Base-by-base conservation (phyloP, 257 asterid species). In the Haberlea rhodopensis region DNA sequence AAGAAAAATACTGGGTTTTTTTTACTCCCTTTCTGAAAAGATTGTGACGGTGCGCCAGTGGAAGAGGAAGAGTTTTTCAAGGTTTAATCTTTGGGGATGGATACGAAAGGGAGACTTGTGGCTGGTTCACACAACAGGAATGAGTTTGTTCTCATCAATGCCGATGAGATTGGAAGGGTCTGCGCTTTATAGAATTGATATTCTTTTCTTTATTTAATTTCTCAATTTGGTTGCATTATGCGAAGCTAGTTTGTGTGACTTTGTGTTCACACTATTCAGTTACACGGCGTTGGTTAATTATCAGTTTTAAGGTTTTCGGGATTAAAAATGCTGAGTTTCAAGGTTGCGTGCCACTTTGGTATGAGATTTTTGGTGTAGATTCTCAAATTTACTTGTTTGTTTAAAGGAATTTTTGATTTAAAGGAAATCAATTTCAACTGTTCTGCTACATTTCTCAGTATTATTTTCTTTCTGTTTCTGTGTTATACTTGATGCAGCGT, bases 51-150 rank as follows among this genome's bases (percentile, higher is more conserved):
- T 52, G 1, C n/a, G n/a, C n/a, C n/a, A 8, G 64, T 65, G 79
- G 64, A 53, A 54, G 61, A 51, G n/a, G 28, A 49, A 26, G 62
- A 26, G 73, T 19, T 48, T 70, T 60, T 46, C 63, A 63, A 43
- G n/a, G n/a, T n/a, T n/a, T n/a, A n/a, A n/a, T n/a, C n/a, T n/a
- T n/a, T n/a, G n/a, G 66, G 4, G 56, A 91, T 92, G 98, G 98
- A 83, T 68, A 87, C 98, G 48, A 85, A 84, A 21, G 98, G 98
- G 58, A 87, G 97, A 76, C 98, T 92, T 72, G 77, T 92, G 68
- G 97, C 98, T 59, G 98, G 98, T 75, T 91, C 98, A 5, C 98
- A 91, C 64, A 91, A 91, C 73, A 74, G 98, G 76, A 91, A 91
- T 76, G 98, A 92, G 79, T 92, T 92, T 72, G 97, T 92, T 1